A percentile compares a stretch with the other conserved stretches of the same genome.
phyloP scores from a whole-genome alignment of 2,329 filamentous ascomycete species.

The Penicillium sp. region DNA sequence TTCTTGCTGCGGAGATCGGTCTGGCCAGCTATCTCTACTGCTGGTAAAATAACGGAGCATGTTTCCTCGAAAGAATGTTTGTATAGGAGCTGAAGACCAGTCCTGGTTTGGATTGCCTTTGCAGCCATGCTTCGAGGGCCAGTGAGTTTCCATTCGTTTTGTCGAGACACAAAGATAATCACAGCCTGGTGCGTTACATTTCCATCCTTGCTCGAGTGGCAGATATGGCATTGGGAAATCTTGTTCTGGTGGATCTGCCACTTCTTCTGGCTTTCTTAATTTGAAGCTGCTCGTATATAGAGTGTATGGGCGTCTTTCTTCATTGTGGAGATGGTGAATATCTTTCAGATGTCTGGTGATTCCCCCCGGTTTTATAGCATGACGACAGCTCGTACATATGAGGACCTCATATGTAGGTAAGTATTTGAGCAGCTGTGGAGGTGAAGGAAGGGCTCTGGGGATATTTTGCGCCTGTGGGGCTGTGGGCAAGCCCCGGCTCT shows the following conservation, averaged over 20 bases:
- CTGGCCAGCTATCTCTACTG: neutral
- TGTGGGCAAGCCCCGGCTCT: neutral
- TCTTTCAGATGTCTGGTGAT: conserved; percentile 32
- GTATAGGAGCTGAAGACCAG: conserved; percentile 23
- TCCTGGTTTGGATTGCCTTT: conserved; percentile 11
- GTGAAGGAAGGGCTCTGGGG: neutral
- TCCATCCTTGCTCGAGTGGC: conserved; percentile 29
- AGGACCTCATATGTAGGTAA: conserved; percentile 5
- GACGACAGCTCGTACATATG: conserved; percentile 33
- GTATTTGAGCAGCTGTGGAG: conserved; percentile 6
- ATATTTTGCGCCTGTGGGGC: neutral
- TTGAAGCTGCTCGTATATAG: conserved; percentile 11
- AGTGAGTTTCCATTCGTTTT: conserved; percentile 38
- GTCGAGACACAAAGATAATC: conserved; percentile 28
- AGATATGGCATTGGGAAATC: conserved; percentile 30
- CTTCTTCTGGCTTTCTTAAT: conserved; percentile 21
- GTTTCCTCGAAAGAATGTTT: conserved; percentile 33
- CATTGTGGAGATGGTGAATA: conserved; percentile 24
- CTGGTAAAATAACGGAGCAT: conserved; percentile 28
- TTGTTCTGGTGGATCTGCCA: conserved; percentile 13
- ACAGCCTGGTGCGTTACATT: conserved; percentile 18
- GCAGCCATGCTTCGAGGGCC: conserved; percentile 22
- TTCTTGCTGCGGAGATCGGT: neutral
- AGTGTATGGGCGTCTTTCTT: conserved; percentile 5
- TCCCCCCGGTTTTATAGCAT: conserved; percentile 28